These are phyloP conservation scores for Mercurialis annua DNA, from an alignment of 345 rosid genomes.

Conservation along the genomic window DNA sequence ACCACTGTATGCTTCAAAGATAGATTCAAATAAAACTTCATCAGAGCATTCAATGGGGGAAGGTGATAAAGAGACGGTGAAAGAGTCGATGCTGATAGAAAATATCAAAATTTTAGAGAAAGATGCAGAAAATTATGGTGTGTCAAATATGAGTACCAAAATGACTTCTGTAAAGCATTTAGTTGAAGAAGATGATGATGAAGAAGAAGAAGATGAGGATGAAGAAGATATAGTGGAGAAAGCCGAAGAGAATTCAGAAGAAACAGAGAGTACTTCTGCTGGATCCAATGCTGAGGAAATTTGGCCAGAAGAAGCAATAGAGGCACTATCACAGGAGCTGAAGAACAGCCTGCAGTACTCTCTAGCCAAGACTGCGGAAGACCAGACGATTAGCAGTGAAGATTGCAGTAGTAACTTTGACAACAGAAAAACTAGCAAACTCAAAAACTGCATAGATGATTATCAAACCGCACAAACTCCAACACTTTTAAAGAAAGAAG, in stretches of 20 bases:
- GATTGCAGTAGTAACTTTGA: not conserved
- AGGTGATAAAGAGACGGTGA: not conserved
- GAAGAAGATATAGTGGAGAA: slow-evolving; percentile 16
- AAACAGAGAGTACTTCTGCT: slow-evolving; percentile 29
- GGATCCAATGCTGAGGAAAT: slow-evolving; percentile 34
- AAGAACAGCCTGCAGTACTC: slow-evolving; percentile 10
- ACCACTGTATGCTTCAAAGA: not conserved
- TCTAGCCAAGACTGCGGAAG: slow-evolving; percentile 16
- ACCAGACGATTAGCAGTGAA: not conserved
- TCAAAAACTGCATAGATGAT: not conserved
- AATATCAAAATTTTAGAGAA: not conserved
- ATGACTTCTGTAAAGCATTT: slow-evolving; percentile 1
- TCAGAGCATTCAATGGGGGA: slow-evolving; percentile 11
- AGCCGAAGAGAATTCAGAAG: slow-evolving; percentile 29
- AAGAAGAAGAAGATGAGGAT: not conserved
- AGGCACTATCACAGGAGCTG: slow-evolving; percentile 20
- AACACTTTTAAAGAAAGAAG: slow-evolving; percentile 3
- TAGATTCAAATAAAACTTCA: not conserved
- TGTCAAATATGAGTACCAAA: not conserved
- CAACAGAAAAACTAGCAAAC: not conserved
- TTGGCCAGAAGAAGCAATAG: slow-evolving; percentile 40
- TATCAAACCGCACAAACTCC: not conserved
- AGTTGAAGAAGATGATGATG: slow-evolving; percentile 2
- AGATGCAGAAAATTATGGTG: slow-evolving; percentile 1
- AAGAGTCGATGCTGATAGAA: not conserved